A percentile compares a stretch with the other conserved stretches of the same genome.
phyloP scores from a whole-genome alignment of 495 filamentous ascomycete genomes.

The Penicillium paxilli region DNA sequence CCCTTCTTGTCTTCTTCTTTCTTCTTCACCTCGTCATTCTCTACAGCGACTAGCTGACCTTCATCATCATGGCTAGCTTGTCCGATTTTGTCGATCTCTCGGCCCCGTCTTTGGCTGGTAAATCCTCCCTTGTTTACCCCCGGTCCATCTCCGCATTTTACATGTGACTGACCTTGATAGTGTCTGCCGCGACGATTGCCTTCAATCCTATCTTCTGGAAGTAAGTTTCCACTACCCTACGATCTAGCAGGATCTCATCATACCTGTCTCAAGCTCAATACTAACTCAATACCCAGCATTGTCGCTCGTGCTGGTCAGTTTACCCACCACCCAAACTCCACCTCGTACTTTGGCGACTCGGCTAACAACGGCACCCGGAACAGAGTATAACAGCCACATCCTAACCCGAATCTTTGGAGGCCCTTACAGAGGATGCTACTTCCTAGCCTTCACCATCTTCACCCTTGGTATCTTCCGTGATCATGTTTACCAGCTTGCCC shows the following conservation, averaged over 20 bases:
- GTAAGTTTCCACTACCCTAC: slow-evolving; percentile 41
- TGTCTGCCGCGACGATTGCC: slow-evolving; percentile 48
- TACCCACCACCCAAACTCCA: neutral
- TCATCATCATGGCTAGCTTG: slow-evolving; percentile 35
- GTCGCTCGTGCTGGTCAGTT: slow-evolving; percentile 48
- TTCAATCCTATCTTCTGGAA: slow-evolving; percentile 62
- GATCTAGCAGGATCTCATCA: neutral
- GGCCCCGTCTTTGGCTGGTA: slow-evolving; percentile 46
- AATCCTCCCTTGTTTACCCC: slow-evolving; percentile 6
- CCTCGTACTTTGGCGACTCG: slow-evolving; percentile 4
- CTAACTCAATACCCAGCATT: slow-evolving; percentile 27
- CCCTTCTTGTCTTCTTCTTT: slow-evolving; percentile 3
- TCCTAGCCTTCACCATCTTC: slow-evolving; percentile 87
- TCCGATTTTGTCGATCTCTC: slow-evolving; percentile 47
- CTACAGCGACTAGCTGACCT: neutral
- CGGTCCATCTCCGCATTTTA: slow-evolving; percentile 21
- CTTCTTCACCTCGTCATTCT: neutral
- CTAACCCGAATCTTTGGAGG: slow-evolving; percentile 87
- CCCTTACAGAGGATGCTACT: slow-evolving; percentile 82
- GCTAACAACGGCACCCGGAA: slow-evolving; percentile 13
- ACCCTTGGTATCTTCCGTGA: slow-evolving; percentile 86
- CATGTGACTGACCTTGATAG: slow-evolving; percentile 44
- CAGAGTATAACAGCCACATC: slow-evolving; percentile 88
- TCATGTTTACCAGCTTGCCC: slow-evolving; percentile 52
- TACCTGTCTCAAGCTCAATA: neutral